phyloP scores from a whole-genome alignment of 1,284 basidiomycete genomes.

The Neonothopanus nambi region DNA sequence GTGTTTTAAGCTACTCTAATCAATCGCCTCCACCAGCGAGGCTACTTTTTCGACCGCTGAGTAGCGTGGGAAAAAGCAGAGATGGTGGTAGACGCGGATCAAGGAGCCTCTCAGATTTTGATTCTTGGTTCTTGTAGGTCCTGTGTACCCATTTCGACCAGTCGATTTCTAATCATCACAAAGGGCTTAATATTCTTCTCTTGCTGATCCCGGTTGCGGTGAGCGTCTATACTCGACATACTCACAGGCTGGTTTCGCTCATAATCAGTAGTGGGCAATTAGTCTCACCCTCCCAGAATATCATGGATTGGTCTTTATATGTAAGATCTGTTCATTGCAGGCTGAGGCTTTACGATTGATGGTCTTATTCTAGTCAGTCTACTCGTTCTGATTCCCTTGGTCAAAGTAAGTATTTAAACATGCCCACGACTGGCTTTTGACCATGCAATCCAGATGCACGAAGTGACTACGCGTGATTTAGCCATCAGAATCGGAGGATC shows the following conservation, averaged over 20 bases:
- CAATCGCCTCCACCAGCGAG: too few species aligned
- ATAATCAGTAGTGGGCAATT: conserved; percentile 56
- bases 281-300: conserved; percentile 55
- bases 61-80: too few species aligned
- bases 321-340: conserved; percentile 37
- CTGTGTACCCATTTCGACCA: not conserved
- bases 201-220: conserved; percentile 63
- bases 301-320: conserved; percentile 63
- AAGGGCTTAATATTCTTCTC: conserved; percentile 59
- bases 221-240: conserved; percentile 17
- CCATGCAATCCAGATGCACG: conserved; percentile 60
- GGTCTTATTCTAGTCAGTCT: conserved; percentile 50
- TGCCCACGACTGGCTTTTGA: not conserved
- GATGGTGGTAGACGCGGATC: too few species aligned
- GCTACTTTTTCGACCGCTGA: too few species aligned
- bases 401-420: conserved; percentile 53
- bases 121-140: conserved; percentile 59
- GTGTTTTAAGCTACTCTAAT: too few species aligned
- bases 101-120: too few species aligned
- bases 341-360: not conserved
- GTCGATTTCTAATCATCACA: not conserved
- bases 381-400: conserved; percentile 68
- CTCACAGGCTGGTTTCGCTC: not conserved
- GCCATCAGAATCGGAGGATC: conserved; percentile 76
- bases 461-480: conserved; percentile 77